Evolutionary conservation across 139 green algal species (phyloP).

Genomic region (Chlorella sp.): DNA sequence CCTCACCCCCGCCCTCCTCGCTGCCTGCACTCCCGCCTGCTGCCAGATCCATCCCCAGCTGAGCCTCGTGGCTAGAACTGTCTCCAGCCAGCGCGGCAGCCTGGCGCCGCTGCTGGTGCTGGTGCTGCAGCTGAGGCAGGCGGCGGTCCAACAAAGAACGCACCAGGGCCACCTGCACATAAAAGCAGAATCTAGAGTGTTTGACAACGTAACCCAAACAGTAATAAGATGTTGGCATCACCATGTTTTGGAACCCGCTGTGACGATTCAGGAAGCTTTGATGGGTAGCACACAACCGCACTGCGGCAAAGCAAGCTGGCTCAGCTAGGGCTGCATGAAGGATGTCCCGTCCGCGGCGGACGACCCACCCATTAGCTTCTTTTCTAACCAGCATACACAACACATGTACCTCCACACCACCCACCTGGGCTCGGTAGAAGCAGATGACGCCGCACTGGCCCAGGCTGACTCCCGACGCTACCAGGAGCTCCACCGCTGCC

Average conservation of each 20-base stretch:
- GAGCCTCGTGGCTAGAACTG: not conserved
- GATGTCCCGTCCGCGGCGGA: too few species aligned
- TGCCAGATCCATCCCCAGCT: not conserved
- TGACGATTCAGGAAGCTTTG: not conserved
- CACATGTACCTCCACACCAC: too few species aligned
- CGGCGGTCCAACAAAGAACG: constrained; percentile 1
- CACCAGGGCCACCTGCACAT: constrained; percentile 28
- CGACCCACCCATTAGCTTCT: too few species aligned
- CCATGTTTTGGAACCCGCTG: too few species aligned
- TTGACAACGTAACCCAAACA: too few species aligned
- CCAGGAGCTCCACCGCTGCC: constrained; percentile 44
- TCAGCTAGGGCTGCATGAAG: too few species aligned
- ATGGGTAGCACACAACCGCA: too few species aligned
- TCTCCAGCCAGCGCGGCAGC: not conserved
- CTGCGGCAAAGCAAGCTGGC: too few species aligned
- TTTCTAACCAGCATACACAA: too few species aligned
- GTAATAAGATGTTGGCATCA: too few species aligned
- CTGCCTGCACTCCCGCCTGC: not conserved
- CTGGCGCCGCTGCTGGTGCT: not conserved
- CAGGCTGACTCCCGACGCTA: constrained; percentile 34
- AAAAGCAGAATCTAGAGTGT: not conserved
- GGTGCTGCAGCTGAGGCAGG: constrained; percentile 27
- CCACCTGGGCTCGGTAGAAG: constrained; percentile 81
- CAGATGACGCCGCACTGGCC: constrained; percentile 78
- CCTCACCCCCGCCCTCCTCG: not conserved